Percentiles rank a stretch among this genome's conserved stretches.
Evolutionary conservation across 2,329 filamentous ascomycete species (phyloP).

Genomic region (Raffaelea arxii): DNA sequence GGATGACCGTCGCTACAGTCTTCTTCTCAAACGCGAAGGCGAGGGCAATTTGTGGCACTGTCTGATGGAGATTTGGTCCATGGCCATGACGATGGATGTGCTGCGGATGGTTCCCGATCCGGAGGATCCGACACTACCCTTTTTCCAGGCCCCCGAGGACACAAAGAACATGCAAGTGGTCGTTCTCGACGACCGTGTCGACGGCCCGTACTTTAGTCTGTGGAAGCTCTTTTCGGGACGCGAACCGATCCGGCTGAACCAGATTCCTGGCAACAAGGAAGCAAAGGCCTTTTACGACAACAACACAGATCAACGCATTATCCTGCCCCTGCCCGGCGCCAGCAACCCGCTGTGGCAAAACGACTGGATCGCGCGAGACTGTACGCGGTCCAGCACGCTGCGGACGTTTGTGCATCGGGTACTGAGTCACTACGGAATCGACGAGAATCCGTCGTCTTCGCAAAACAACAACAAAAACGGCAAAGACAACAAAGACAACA

Average conservation of each 20-base stretch:
- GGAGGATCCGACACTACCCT: background rate
- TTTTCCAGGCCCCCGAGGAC: constrained; percentile 7
- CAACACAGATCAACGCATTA: constrained; percentile 17
- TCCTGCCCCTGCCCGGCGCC: constrained; percentile 29
- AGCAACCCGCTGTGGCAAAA: constrained; percentile 32
- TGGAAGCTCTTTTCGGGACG: constrained; percentile 25
- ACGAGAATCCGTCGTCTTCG: background rate
- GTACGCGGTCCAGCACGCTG: constrained; percentile 20
- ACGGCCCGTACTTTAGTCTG: constrained; percentile 26
- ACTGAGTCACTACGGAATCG: constrained; percentile 18
- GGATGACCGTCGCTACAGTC: constrained; percentile 1
- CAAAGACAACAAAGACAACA: background rate
- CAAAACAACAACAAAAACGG: background rate
- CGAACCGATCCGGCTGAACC: constrained; percentile 18
- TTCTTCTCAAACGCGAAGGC: constrained; percentile 13
- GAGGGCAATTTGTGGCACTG: constrained; percentile 12
- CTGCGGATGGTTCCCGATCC: constrained; percentile 9
- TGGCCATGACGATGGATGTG: constrained; percentile 12
- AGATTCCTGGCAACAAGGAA: constrained; percentile 9
- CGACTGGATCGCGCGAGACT: constrained; percentile 25
- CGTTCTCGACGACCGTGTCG: constrained; percentile 22
- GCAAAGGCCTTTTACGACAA: constrained; percentile 4
- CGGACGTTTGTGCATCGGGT: constrained; percentile 22
- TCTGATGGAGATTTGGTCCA: constrained; percentile 13
- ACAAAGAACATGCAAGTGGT: constrained; percentile 16